Base-by-base conservation (phyloP, 805 yeast species). In the Yamadazyma laniorum region DNA sequence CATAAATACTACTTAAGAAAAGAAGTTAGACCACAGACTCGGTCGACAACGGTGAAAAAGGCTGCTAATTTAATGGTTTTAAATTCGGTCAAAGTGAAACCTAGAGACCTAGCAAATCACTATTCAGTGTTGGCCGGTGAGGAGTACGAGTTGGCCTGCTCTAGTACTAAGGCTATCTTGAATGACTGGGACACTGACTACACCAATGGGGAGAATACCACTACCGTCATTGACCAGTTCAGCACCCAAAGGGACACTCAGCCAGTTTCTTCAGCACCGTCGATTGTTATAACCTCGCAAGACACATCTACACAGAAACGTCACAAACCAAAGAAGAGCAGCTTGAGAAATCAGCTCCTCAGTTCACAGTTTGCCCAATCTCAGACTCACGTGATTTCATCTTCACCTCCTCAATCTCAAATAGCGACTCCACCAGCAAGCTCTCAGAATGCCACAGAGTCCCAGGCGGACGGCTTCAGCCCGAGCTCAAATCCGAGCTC, bases 231-330 rank as follows among this genome's bases (percentile, higher is more conserved):
- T 5, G 34, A 39, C 7, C 31, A 28, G 8, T 25, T 28, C 15
- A 48, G 32, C 14, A 33, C 47, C 3, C 34, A 33, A 14, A 9
- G 36, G 12, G 7, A 6, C 41, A 40, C 17, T 18, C 34, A 2
- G 6, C 35, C 44, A 3, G 22, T 30, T 14, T 33, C 47, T 4
- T 44, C 51, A 5, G 43, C 51, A 16, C 61, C 61, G 4, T 36
- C 53, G 3, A 49, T 56, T 13, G 45, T 41, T 18, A 34, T 50
- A 12, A 39, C 51, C 5, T 45, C 50, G 13, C 44, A 29, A 17
- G 32, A 30, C 6, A 19, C 29, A 15, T 12, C 42, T 8, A 38
- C 35, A 26, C 48, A 41, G 36, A 37, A 25, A 16, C 33, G 17
- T 6, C 34, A 35, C 19, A 32, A 32, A 25, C 28, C 19, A 18